A percentile compares a stretch with the other conserved stretches of the same genome.
Conservation (phyloP, 495 filamentous ascomycete genomes). For the Hyaloscypha bicolor region DNA sequence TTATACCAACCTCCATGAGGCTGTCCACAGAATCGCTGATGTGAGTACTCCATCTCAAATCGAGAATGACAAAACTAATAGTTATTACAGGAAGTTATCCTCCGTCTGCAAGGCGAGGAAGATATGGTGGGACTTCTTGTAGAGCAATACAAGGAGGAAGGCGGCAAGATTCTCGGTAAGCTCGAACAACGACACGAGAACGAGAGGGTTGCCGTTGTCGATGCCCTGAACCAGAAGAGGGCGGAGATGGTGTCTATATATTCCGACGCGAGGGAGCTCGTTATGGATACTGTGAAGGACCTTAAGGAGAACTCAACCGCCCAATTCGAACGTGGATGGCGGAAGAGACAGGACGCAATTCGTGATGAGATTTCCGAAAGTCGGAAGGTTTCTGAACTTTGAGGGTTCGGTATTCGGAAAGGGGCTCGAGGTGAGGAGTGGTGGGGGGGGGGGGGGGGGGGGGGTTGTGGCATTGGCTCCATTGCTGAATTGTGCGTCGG, state of each 20-base stretch:
- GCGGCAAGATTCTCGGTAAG: constrained; percentile 16
- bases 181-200: constrained; percentile 8
- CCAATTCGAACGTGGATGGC: constrained; percentile 23
- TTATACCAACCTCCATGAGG: constrained; percentile 16
- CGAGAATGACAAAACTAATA: not conserved
- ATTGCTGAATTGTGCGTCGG: not conserved
- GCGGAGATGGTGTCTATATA: constrained; percentile 16
- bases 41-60: constrained; percentile 12
- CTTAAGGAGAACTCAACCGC: constrained; percentile 17
- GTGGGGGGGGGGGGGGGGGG: not conserved
- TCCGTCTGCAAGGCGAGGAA: constrained; percentile 27
- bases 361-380: constrained; percentile 14
- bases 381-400: constrained; percentile 1
- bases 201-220: constrained; percentile 11
- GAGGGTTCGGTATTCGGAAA: not conserved
- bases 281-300: not conserved
- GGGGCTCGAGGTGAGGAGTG: not conserved
- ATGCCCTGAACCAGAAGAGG: constrained; percentile 15
- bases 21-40: constrained; percentile 26
- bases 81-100: constrained; percentile 29
- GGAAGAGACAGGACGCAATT: constrained; percentile 19
- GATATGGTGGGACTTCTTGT: constrained; percentile 27
- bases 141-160: constrained; percentile 30
- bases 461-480: not conserved
- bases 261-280: constrained; percentile 11